phyloP scores from a whole-genome alignment of 2,329 filamentous ascomycete genomes.

The Knufia petricola region DNA sequence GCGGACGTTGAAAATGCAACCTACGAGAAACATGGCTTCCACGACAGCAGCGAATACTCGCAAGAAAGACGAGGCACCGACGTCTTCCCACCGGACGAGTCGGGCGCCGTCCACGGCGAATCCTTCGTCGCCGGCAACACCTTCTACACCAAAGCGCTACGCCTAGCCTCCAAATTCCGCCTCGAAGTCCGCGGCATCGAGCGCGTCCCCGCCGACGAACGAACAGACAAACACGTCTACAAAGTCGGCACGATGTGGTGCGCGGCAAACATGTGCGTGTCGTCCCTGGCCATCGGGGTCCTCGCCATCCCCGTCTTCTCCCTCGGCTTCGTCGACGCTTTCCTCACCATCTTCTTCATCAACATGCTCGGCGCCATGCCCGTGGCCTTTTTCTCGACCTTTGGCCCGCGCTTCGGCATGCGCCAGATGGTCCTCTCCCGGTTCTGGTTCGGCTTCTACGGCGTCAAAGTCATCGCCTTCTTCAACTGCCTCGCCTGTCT shows the following conservation, averaged over 20 bases:
- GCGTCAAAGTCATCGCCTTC: conserved; percentile 59
- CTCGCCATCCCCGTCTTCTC: conserved; percentile 58
- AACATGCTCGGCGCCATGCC: conserved; percentile 64
- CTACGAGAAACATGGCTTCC: not conserved
- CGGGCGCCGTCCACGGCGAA: conserved; percentile 47
- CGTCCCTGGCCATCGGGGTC: conserved; percentile 65
- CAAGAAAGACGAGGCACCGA: conserved; percentile 17
- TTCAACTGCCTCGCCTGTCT: conserved; percentile 63
- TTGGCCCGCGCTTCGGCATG: conserved; percentile 63
- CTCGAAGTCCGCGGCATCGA: conserved; percentile 70
- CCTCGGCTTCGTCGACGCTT: conserved; percentile 63
- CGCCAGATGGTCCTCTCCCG: conserved; percentile 73
- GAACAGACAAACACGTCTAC: conserved; percentile 53
- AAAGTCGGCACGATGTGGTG: conserved; percentile 70
- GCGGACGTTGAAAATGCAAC: not conserved
- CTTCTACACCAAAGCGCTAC: conserved; percentile 50
- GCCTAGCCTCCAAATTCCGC: conserved; percentile 53
- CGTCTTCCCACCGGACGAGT: conserved; percentile 27
- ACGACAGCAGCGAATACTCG: conserved; percentile 17
- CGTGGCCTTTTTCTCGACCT: conserved; percentile 68
- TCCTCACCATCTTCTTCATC: conserved; percentile 63
- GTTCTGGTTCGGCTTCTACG: conserved; percentile 65
- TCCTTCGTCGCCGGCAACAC: conserved; percentile 49
- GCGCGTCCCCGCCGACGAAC: conserved; percentile 60
- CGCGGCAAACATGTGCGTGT: conserved; percentile 68